phyloP scores from a whole-genome alignment of 805 yeast species.

The Vanderwaltozyma tropicalis region DNA sequence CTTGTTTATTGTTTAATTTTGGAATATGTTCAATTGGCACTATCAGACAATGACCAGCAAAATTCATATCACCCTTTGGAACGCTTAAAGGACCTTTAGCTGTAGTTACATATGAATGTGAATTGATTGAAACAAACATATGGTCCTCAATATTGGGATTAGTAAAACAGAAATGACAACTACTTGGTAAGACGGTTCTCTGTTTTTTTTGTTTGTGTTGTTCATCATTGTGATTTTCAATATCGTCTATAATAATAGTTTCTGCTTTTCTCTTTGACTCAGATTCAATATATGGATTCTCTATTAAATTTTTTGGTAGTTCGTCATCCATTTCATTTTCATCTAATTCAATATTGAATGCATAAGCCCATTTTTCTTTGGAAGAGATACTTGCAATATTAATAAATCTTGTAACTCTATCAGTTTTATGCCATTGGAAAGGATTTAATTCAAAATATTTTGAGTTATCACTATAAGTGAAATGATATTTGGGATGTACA shows the following conservation, averaged over 20 bases:
- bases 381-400: conserved; percentile 52
- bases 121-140: conserved; percentile 69
- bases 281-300: conserved; percentile 25
- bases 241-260: neutral
- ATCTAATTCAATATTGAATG: conserved; percentile 39
- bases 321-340: conserved; percentile 15
- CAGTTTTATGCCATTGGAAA: conserved; percentile 42
- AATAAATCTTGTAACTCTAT: conserved; percentile 47
- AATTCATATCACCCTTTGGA: conserved; percentile 37
- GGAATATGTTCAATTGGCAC: conserved; percentile 72
- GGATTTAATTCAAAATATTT: conserved; percentile 46
- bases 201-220: conserved; percentile 19
- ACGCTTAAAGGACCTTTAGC: conserved; percentile 80
- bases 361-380: conserved; percentile 62
- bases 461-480: conserved; percentile 36
- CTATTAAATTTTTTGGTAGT: conserved; percentile 18
- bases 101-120: conserved; percentile 53
- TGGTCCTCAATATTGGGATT: conserved; percentile 71
- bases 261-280: conserved; percentile 3
- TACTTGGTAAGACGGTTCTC: conserved; percentile 42
- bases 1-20: conserved; percentile 24
- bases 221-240: neutral
- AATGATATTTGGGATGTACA: conserved; percentile 56
- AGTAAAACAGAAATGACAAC: conserved; percentile 76
- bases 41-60: conserved; percentile 75